Conservation (phyloP, 2,329 filamentous ascomycete genomes). For the Clonostachys sp. region DNA sequence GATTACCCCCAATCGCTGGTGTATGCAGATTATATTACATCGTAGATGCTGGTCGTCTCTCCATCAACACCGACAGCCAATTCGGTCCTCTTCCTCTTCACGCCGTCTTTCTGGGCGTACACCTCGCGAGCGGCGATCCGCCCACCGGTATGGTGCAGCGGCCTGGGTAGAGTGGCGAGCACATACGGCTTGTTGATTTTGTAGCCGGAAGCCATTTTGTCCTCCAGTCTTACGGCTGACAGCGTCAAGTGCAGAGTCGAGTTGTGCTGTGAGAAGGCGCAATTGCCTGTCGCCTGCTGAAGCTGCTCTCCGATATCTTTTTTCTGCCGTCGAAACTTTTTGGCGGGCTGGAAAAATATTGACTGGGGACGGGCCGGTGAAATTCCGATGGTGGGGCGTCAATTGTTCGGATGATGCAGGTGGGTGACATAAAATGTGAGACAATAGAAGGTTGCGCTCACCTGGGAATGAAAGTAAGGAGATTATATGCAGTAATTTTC, state of each 20-base stretch:
- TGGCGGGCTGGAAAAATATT: constrained; percentile 24
- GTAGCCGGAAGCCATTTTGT: constrained; percentile 52
- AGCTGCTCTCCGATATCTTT: not conserved
- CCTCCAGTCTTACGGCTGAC: not conserved
- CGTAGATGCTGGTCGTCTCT: constrained; percentile 61
- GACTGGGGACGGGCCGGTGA: constrained; percentile 20
- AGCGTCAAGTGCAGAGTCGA: constrained; percentile 2
- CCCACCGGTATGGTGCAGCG: constrained; percentile 46
- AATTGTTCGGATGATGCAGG: constrained; percentile 1
- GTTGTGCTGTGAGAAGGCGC: constrained; percentile 6
- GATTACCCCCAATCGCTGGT: not conserved
- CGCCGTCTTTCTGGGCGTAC: constrained; percentile 51
- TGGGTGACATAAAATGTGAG: too few relatives aligned
- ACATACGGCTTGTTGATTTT: constrained; percentile 62
- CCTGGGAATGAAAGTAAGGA: too few relatives aligned
- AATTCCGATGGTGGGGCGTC: constrained; percentile 25
- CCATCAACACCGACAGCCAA: constrained; percentile 61
- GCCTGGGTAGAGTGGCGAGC: constrained; percentile 53
- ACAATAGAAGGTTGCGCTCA: too few relatives aligned
- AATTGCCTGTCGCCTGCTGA: constrained; percentile 7
- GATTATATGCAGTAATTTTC: too few relatives aligned
- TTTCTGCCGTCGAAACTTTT: constrained; percentile 2
- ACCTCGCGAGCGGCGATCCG: constrained; percentile 57
- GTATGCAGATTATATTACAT: constrained; percentile 36
- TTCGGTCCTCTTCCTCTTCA: constrained; percentile 58